A percentile compares a stretch with the other conserved stretches of the same genome.
phyloP scores from a whole-genome alignment of 257 asterid genomes.

The Scutellaria minor region DNA sequence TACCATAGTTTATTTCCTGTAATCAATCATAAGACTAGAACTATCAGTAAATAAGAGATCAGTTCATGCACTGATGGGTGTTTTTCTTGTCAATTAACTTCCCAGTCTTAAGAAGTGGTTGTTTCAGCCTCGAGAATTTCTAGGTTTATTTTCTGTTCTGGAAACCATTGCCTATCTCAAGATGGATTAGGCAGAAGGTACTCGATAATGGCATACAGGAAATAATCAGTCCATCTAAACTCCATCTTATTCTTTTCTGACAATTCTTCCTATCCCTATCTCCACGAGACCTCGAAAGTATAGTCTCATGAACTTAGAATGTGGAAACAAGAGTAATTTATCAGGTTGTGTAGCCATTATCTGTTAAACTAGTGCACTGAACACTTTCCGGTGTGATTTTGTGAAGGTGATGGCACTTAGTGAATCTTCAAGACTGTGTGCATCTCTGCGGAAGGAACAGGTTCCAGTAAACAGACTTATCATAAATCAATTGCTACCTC shows the following conservation, averaged over 20 bases:
- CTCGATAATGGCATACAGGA: not conserved
- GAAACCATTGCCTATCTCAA: not conserved
- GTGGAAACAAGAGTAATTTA: too few relatives aligned
- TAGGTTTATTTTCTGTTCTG: not conserved
- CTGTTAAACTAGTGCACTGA: not conserved
- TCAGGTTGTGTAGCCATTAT: not conserved
- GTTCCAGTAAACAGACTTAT: slow-evolving; percentile 74
- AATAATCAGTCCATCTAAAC: not conserved
- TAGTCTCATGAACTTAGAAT: not conserved
- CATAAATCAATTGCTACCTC: slow-evolving; percentile 69
- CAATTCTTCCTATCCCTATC: not conserved
- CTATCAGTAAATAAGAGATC: too few relatives aligned
- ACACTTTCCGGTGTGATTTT: slow-evolving; percentile 23
- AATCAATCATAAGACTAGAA: too few relatives aligned
- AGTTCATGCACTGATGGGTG: not conserved
- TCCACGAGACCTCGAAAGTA: not conserved
- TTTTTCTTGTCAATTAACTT: not conserved
- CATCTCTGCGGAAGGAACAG: slow-evolving; percentile 67
- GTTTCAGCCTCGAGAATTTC: not conserved
- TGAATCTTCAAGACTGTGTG: slow-evolving; percentile 74
- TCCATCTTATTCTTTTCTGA: not conserved
- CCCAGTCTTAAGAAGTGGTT: not conserved
- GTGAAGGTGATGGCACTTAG: slow-evolving; percentile 75
- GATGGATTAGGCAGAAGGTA: not conserved
- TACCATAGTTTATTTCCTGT: too few relatives aligned